Evolutionary conservation across 225 moss, liverwort and hornwort species (phyloP).

Genomic region (Ulota crispa): DNA sequence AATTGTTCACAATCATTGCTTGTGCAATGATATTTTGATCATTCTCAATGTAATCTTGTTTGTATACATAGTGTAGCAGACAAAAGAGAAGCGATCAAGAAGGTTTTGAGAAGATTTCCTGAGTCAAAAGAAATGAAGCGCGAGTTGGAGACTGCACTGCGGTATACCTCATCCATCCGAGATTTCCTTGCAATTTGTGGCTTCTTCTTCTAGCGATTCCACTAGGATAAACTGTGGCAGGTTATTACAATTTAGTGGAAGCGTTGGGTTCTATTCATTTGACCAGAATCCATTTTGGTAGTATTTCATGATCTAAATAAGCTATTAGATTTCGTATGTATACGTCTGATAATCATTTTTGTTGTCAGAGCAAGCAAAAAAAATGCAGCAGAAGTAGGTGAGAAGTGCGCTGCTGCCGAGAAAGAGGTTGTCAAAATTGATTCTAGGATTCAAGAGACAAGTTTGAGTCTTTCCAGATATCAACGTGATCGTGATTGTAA

Average conservation of each 20-base stretch:
- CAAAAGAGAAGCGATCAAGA: constrained; percentile 56
- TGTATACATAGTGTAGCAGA: constrained; percentile 60
- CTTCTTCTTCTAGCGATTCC: constrained; percentile 20
- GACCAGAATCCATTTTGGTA: constrained; percentile 1
- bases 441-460: constrained; percentile 85
- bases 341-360: constrained; percentile 25
- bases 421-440: constrained; percentile 73
- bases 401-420: constrained; percentile 63
- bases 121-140: constrained; percentile 67
- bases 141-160: constrained; percentile 65
- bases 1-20: constrained; percentile 6
- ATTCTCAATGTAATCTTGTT: constrained; percentile 14
- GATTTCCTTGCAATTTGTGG: constrained; percentile 12
- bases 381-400: constrained; percentile 45
- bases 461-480: constrained; percentile 54
- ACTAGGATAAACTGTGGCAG: not conserved
- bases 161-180: constrained; percentile 38
- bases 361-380: constrained; percentile 62
- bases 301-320: not conserved
- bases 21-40: not conserved
- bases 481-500: constrained; percentile 81
- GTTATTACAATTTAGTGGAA: constrained; percentile 13
- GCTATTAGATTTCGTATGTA: not conserved
- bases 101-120: constrained; percentile 72
- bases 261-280: constrained; percentile 10